phyloP scores from a whole-genome alignment of 768 basidiomycete genomes.

The Lactifluus piperatus region DNA sequence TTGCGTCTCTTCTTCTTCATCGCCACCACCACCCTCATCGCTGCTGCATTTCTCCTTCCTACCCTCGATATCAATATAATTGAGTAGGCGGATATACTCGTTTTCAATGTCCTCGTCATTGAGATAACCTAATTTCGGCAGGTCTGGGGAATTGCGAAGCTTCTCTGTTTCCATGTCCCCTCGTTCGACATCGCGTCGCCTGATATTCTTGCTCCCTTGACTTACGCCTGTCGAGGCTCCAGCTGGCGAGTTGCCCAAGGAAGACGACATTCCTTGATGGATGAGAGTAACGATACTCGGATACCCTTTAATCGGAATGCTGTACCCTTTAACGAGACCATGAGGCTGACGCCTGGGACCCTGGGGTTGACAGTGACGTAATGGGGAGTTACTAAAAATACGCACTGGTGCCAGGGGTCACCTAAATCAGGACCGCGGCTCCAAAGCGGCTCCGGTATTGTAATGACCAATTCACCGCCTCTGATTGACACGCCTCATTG shows the following conservation, averaged over 20 bases:
- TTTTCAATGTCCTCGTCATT: conserved; percentile 4
- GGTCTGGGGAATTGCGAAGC: conserved; percentile 2
- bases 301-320: neutral
- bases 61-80: conserved; percentile 19
- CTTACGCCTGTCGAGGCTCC: neutral
- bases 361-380: neutral
- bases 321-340: too few relatives aligned
- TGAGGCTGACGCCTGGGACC: neutral
- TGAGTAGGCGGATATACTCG: conserved; percentile 20
- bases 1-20: conserved; percentile 20
- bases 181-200: conserved; percentile 8
- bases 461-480: too few relatives aligned
- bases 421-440: too few relatives aligned
- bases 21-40: neutral
- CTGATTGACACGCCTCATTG: too few relatives aligned
- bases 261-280: conserved; percentile 6
- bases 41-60: conserved; percentile 11
- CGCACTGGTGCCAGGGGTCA: too few relatives aligned
- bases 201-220: neutral
- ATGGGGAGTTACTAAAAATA: too few relatives aligned
- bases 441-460: too few relatives aligned
- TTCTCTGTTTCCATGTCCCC: conserved; percentile 11
- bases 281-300: neutral
- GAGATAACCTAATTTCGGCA: neutral
- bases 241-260: neutral